A percentile compares a stretch with the other conserved stretches of the same genome.
Conservation (phyloP, 2,329 filamentous ascomycete genomes). For the Arthrobotrys iridis region DNA sequence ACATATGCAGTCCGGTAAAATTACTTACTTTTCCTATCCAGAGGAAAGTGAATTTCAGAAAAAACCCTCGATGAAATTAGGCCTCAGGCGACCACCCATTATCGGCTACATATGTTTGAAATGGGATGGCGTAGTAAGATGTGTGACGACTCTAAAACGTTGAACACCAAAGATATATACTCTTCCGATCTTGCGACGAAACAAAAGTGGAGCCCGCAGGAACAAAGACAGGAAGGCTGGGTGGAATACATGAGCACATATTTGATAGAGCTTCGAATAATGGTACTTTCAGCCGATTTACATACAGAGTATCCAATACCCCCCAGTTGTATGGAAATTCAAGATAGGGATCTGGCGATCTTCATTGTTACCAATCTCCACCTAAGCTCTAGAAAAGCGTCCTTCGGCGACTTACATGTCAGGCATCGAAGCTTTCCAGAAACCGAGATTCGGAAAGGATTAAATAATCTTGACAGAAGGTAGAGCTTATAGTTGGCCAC, state of each 20-base stretch:
- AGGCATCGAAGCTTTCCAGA: conserved; percentile 1
- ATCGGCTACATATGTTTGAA: conserved; percentile 49
- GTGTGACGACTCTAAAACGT: conserved; percentile 39
- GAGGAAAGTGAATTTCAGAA: conserved; percentile 20
- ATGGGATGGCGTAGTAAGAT: conserved; percentile 31
- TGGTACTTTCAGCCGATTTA: conserved; percentile 35
- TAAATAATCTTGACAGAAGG: conserved; percentile 11
- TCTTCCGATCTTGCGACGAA: conserved; percentile 53
- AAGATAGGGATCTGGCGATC: conserved; percentile 31
- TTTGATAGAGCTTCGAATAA: neutral
- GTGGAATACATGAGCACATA: conserved; percentile 7
- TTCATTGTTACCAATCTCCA: conserved; percentile 26
- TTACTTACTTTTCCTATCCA: conserved; percentile 25
- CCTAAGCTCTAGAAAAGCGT: conserved; percentile 13
- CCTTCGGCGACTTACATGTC: conserved; percentile 45
- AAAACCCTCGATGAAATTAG: conserved; percentile 25
- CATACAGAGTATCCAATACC: neutral
- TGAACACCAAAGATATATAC: conserved; percentile 23
- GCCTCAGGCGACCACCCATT: conserved; percentile 40
- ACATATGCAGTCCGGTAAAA: conserved; percentile 16
- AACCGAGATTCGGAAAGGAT: conserved; percentile 16
- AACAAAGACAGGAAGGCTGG: conserved; percentile 19
- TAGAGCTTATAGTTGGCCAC: neutral
- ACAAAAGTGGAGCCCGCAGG: conserved; percentile 42
- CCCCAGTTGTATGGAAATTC: conserved; percentile 6